phyloP scores from a whole-genome alignment of 805 yeast genomes.

The Candida piceae region DNA sequence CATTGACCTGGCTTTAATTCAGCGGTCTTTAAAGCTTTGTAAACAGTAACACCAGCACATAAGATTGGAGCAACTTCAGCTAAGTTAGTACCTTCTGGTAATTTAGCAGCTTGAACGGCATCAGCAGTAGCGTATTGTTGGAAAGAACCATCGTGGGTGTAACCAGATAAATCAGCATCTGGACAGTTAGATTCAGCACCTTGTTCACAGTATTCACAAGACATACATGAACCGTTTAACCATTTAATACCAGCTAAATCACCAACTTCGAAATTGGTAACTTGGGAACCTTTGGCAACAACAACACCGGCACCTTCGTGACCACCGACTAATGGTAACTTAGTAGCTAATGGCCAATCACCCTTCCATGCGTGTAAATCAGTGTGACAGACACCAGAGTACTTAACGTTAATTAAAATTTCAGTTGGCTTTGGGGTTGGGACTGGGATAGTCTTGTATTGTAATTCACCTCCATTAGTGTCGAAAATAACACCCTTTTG shows the following conservation, averaged over 20 bases:
- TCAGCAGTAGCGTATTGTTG: conserved; percentile 52
- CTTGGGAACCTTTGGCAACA: conserved; percentile 57
- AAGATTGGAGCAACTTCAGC: conserved; percentile 44
- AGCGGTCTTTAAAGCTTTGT: conserved; percentile 50
- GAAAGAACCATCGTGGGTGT: conserved; percentile 64
- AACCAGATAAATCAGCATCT: conserved; percentile 66
- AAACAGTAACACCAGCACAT: conserved; percentile 52
- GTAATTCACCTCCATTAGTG: conserved; percentile 56
- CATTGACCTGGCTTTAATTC: conserved; percentile 42
- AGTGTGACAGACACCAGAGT: conserved; percentile 73
- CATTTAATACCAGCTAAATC: conserved; percentile 66
- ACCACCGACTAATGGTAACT: conserved; percentile 63
- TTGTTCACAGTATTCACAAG: conserved; percentile 59
- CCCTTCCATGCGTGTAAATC: conserved; percentile 74
- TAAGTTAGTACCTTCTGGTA: conserved; percentile 42
- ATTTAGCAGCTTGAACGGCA: conserved; percentile 45
- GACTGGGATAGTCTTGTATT: conserved; percentile 70
- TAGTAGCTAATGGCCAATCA: conserved; percentile 59
- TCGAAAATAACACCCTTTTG: conserved; percentile 73
- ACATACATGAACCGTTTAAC: conserved; percentile 63
- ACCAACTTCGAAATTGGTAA: conserved; percentile 56
- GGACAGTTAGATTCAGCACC: conserved; percentile 63
- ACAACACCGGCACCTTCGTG: conserved; percentile 74
- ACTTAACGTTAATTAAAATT: conserved; percentile 59
- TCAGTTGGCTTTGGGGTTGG: conserved; percentile 61